These are phyloP conservation scores for Talaromyces sp. DNA, from an alignment of 2,329 filamentous ascomycete species.

Conservation along the genomic window DNA sequence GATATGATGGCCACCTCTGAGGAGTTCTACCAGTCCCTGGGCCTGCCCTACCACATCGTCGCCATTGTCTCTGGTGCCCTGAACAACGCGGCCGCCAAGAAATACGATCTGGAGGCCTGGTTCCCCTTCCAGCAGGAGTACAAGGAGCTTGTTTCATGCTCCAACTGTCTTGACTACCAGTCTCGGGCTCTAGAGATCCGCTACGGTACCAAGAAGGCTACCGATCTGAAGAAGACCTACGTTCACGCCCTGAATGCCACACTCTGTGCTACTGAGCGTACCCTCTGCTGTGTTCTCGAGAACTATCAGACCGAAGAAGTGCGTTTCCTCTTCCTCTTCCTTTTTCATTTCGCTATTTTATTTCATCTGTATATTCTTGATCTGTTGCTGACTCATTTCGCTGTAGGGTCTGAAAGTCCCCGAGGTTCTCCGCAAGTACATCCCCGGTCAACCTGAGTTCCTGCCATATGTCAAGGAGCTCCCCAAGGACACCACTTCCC, in stretches of 20 bases:
- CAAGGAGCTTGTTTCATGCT: constrained; percentile 97
- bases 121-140: constrained; percentile 96
- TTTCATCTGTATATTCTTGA: not conserved
- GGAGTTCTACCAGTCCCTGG: constrained; percentile 90
- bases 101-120: constrained; percentile 95
- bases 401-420: constrained; percentile 74
- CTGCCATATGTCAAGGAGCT: constrained; percentile 85
- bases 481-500: constrained; percentile 71
- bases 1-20: constrained; percentile 89
- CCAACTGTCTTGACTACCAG: constrained; percentile 98
- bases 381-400: not conserved
- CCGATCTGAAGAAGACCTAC: constrained; percentile 85
- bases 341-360: not conserved
- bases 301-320: constrained; percentile 93
- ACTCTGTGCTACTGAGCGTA: constrained; percentile 85
- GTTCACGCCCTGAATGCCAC: constrained; percentile 92
- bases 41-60: constrained; percentile 87
- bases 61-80: constrained; percentile 95
- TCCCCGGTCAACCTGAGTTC: constrained; percentile 87
- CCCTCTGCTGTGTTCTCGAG: constrained; percentile 91
- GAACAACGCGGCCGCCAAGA: constrained; percentile 87
- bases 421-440: constrained; percentile 82
- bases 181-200: constrained; percentile 90
- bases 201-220: constrained; percentile 84
- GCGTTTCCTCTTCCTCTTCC: constrained; percentile 34